Percentiles rank a stretch among this genome's conserved stretches.
phyloP scores from a whole-genome alignment of 805 yeast genomes.

The Isabelozyma heimii region DNA sequence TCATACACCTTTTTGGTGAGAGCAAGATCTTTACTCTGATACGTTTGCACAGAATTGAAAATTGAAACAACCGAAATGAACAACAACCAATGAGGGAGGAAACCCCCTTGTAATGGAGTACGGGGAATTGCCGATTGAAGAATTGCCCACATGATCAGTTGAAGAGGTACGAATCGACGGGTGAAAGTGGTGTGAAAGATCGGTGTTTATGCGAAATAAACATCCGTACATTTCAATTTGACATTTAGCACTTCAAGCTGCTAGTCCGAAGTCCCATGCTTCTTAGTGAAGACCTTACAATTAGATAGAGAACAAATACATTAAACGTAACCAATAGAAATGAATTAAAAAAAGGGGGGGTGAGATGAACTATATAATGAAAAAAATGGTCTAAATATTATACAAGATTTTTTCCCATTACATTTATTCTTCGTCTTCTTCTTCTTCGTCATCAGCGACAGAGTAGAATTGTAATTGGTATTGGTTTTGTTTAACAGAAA shows the following conservation, averaged over 20 bases:
- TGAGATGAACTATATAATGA: neutral
- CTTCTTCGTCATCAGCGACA: constrained; percentile 92
- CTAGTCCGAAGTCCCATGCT: too few species aligned
- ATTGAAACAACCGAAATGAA: constrained; percentile 81
- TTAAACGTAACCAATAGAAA: neutral
- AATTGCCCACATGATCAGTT: neutral
- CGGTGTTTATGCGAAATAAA: too few species aligned
- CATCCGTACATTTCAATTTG: neutral
- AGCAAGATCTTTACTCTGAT: constrained; percentile 61
- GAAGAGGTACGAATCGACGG: neutral
- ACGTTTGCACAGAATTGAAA: constrained; percentile 87
- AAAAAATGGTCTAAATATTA: neutral
- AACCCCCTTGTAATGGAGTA: constrained; percentile 23
- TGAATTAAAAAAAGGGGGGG: neutral
- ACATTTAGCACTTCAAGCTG: too few species aligned
- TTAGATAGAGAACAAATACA: neutral
- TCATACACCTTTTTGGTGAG: constrained; percentile 82
- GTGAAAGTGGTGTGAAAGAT: neutral
- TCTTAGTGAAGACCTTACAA: neutral
- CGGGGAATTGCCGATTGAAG: neutral
- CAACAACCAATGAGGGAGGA: constrained; percentile 37
- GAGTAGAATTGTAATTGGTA: constrained; percentile 99
- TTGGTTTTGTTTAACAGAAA: constrained; percentile 90
- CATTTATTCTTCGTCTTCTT: constrained; percentile 81
- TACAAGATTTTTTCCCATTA: constrained; percentile 6